Conservation (phyloP, 495 filamentous ascomycete species). For the Neurospora intermedia region DNA sequence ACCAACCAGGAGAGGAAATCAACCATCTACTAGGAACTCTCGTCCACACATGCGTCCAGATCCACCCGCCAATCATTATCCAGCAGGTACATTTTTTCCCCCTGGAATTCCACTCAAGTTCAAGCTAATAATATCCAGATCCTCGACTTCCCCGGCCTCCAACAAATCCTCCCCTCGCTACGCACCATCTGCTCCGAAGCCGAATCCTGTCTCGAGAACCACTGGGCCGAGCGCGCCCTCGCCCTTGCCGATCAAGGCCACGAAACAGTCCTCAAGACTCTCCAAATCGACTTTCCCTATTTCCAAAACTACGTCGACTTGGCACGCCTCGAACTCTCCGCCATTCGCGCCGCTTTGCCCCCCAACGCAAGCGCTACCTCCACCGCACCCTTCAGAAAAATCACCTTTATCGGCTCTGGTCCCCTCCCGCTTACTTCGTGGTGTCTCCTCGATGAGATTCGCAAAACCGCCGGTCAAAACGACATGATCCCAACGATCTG, state of each 20-base stretch:
- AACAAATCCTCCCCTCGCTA: constrained; percentile 12
- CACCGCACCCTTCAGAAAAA: constrained; percentile 3
- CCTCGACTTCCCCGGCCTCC: constrained; percentile 4
- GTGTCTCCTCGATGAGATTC: constrained; percentile 13
- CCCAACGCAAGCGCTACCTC: neutral
- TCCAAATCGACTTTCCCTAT: constrained; percentile 16
- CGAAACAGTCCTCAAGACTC: constrained; percentile 6
- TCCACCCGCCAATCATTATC: constrained; percentile 12
- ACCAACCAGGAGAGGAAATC: constrained; percentile 10
- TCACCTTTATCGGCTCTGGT: constrained; percentile 23
- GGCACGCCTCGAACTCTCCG: constrained; percentile 19
- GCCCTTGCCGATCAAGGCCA: neutral
- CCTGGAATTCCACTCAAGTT: neutral
- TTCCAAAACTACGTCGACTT: constrained; percentile 22
- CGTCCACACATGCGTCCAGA: constrained; percentile 16
- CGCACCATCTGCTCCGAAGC: constrained; percentile 17
- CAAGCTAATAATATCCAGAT: constrained; percentile 14
- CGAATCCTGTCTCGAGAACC: constrained; percentile 17
- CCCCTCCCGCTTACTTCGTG: constrained; percentile 20
- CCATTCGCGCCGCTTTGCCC: constrained; percentile 13
- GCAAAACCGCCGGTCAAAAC: neutral
- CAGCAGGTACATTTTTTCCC: constrained; percentile 7
- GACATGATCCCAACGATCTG: constrained; percentile 3
- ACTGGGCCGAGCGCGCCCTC: constrained; percentile 15
- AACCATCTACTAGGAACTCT: constrained; percentile 17